Evolutionary conservation across 257 asterid species (phyloP), one percentile per base, ranked within the genome.

Genomic region (Oldenlandia corymbosa): DNA sequence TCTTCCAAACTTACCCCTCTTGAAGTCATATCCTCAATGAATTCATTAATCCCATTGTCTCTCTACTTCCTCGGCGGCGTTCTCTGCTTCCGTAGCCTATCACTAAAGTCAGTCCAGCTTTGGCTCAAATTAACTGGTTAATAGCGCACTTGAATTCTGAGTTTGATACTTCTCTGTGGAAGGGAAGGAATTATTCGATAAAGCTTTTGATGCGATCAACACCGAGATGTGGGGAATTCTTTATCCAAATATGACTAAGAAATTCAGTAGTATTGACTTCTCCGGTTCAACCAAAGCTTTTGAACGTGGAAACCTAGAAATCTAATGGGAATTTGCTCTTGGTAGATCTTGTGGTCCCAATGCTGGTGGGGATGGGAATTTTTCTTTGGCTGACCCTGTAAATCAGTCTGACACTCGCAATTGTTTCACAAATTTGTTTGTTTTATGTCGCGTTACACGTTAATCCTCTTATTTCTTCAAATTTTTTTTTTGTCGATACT

Each of bases 181-280:
- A 82, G 47, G 93, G 82, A 69, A 95, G 95, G 73, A 87, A 65
- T n/a, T 92, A 84, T 92, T 92, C 57, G 95, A 92, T 75, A 88
- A 71, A 6, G n/a, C n/a, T n/a, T 41, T 4, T 26, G 31, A 34
- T 28, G 13, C 9, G 46, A 10, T 30, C 45, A 46, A 43, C 42
- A n/a, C 74, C 47, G 69, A 84, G 39, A 58, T 55, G 4, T 92
- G 96, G 95, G 99, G 99, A 66, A 80, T 92, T 34, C 65, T 89
- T 91, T 67, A 83, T 47, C 78, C 79, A 0, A 89, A 89, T 55
- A 56, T 92, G 95, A 87, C 88, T 4, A 59, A 71, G 85, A 92
- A 83, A 78, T 82, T 79, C 75, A 62, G 64, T n/a, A n/a, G n/a
- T 1, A 18, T 87, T 28, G 68, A 62, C 46, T 79, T 90, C 76